phyloP scores from a whole-genome alignment of 2,329 filamentous ascomycete genomes.

The Exophiala calicioides region DNA sequence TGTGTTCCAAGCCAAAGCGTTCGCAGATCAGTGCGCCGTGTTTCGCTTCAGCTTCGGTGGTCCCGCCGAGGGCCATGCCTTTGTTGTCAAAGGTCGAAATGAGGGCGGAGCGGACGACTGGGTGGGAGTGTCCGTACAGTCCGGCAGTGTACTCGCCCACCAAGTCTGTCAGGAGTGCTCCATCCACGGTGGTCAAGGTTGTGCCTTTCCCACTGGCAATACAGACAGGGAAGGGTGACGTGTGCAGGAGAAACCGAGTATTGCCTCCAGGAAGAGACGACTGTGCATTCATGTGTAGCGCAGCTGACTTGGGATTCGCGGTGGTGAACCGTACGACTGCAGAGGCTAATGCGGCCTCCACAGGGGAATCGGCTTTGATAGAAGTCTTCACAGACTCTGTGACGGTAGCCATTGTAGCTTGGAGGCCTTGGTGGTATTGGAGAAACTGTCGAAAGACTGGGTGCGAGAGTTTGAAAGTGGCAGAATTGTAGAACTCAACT shows the following conservation, averaged over 20 bases:
- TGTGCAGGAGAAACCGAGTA: conserved; percentile 34
- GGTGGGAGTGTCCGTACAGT: conserved; percentile 65
- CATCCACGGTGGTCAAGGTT: conserved; percentile 35
- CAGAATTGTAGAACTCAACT: no score
- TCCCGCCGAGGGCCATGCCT: conserved; percentile 58
- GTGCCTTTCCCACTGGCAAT: conserved; percentile 32
- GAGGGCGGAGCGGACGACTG: conserved; percentile 54
- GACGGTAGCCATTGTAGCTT: no score
- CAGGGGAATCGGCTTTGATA: no score
- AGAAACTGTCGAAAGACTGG: no score
- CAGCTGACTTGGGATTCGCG: background rate
- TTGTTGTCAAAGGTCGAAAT: conserved; percentile 43
- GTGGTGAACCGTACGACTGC: conserved; percentile 1
- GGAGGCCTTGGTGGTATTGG: no score
- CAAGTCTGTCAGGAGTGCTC: conserved; percentile 57
- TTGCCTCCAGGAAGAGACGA: conserved; percentile 35
- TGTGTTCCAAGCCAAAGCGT: conserved; percentile 47
- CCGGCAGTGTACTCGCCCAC: conserved; percentile 65
- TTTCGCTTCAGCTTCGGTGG: conserved; percentile 52
- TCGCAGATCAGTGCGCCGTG: conserved; percentile 53
- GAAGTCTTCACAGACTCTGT: no score
- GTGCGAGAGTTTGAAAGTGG: no score
- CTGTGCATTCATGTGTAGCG: conserved; percentile 23
- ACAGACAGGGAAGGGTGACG: conserved; percentile 36
- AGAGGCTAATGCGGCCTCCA: no score